Evolutionary conservation across 2,329 filamentous ascomycete species (phyloP).

Genomic region (Scytalidium lignicola): DNA sequence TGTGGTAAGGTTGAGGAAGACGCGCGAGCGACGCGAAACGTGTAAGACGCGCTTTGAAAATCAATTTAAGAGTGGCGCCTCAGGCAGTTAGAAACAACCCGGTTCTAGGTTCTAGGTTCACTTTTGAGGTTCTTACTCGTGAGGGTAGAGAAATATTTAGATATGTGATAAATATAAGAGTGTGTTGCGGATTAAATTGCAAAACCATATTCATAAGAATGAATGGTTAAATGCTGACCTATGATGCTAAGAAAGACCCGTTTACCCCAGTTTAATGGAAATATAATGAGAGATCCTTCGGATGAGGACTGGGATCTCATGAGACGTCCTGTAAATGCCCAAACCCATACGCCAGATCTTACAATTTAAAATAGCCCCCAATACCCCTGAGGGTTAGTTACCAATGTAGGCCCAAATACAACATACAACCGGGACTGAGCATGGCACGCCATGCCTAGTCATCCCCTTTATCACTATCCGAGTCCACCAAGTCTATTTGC

Average conservation of each 20-base stretch:
- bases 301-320: too few species aligned
- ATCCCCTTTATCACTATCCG: conserved; percentile 39
- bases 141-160: too few species aligned
- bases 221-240: too few species aligned
- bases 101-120: too few species aligned
- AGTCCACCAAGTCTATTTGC: conserved; percentile 34
- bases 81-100: background rate
- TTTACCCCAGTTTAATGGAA: background rate
- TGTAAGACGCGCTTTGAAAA: background rate
- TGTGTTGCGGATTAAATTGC: background rate
- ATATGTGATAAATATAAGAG: too few species aligned
- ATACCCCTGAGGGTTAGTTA: background rate
- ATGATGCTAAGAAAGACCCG: too few species aligned
- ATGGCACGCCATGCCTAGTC: conserved; percentile 22
- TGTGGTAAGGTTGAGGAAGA: background rate
- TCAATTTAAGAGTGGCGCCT: background rate
- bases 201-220: background rate
- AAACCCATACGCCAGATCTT: background rate
- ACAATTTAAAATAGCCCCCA: background rate
- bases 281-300: background rate
- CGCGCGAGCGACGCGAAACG: background rate
- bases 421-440: background rate
- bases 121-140: too few species aligned
- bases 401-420: background rate
- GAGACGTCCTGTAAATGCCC: background rate